Conservation (phyloP, 495 filamentous ascomycete genomes). For the Podospora tetraspora region DNA sequence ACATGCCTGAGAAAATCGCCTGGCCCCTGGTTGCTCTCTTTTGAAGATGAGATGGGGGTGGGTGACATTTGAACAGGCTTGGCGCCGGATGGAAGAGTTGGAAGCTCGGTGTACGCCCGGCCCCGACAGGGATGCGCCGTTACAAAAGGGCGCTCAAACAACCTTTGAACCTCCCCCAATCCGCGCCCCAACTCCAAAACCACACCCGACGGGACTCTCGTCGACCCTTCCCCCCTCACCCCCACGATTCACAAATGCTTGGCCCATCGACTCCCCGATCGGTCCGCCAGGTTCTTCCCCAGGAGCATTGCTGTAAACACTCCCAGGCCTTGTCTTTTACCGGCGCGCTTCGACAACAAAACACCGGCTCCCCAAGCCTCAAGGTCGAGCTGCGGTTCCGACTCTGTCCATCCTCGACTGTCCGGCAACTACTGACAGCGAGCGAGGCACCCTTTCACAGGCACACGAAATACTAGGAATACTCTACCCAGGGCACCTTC, state of each 20-base stretch:
- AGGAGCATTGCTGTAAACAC: background rate
- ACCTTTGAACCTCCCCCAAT: background rate
- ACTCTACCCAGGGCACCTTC: background rate
- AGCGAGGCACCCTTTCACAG: background rate
- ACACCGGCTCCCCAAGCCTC: too few species aligned
- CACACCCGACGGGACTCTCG: background rate
- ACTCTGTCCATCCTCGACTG: too few species aligned
- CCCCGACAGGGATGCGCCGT: background rate
- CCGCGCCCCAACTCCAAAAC: background rate
- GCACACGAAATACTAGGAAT: background rate
- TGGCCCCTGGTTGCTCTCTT: background rate
- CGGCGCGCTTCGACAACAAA: too few species aligned
- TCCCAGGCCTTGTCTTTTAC: background rate
- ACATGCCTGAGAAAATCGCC: background rate
- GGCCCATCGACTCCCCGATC: background rate
- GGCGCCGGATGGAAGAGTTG: background rate
- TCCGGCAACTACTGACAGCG: background rate
- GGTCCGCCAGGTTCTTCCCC: background rate
- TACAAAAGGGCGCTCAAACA: background rate
- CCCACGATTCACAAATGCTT: background rate
- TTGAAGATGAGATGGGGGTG: background rate
- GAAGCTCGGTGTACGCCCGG: background rate
- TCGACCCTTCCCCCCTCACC: background rate
- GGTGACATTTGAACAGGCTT: background rate
- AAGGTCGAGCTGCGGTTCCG: too few species aligned